phyloP scores from a whole-genome alignment of 331 rosid species.

The Acacia pycnantha region DNA sequence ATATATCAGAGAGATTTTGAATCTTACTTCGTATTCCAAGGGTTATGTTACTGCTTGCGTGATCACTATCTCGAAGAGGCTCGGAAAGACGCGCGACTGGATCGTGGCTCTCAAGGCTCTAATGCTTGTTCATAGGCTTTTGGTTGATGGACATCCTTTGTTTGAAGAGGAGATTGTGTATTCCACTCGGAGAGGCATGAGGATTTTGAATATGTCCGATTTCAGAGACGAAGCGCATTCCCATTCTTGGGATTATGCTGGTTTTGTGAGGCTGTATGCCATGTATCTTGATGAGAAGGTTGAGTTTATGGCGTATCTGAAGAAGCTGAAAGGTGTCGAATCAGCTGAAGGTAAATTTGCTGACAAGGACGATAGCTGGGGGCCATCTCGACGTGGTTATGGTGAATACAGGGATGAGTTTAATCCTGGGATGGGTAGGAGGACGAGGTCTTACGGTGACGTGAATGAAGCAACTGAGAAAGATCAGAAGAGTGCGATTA shows the following conservation, averaged over 20 bases:
- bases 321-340: conserved; percentile 39
- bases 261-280: conserved; percentile 64
- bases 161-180: conserved; percentile 68
- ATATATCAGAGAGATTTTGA: conserved; percentile 59
- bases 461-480: conserved; percentile 38
- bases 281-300: conserved; percentile 71
- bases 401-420: conserved; percentile 40
- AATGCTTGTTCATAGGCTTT: conserved; percentile 74
- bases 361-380: conserved; percentile 19
- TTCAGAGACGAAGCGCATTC: conserved; percentile 84
- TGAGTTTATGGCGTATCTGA: conserved; percentile 52
- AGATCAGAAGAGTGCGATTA: conserved; percentile 42
- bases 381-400: conserved; percentile 28
- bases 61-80: conserved; percentile 59
- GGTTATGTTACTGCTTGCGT: conserved; percentile 65
- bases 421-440: conserved; percentile 34
- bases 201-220: conserved; percentile 61
- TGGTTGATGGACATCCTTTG: conserved; percentile 69
- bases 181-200: conserved; percentile 49
- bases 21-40: conserved; percentile 53
- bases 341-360: conserved; percentile 29
- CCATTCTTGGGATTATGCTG: conserved; percentile 62
- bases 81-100: conserved; percentile 84
- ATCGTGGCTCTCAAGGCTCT: conserved; percentile 83
- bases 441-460: conserved; percentile 49